phyloP scores from a whole-genome alignment of 139 green algal species.

The Dunaliella sp. region DNA sequence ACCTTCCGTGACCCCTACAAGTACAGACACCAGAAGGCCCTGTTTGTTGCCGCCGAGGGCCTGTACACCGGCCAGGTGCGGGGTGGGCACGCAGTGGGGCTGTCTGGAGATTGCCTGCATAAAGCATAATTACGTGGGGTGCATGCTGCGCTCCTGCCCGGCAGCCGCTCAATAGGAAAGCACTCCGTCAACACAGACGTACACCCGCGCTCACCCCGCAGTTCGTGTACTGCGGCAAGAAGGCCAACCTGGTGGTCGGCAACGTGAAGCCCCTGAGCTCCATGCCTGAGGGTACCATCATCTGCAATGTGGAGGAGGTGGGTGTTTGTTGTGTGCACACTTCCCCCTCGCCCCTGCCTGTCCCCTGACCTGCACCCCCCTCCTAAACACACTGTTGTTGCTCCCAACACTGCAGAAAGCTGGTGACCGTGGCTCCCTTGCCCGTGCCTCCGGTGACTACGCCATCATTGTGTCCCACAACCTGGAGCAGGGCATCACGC shows the following conservation, averaged over 20 bases:
- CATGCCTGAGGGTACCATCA: slow-evolving; percentile 98
- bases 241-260: slow-evolving; percentile 91
- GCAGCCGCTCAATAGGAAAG: no score
- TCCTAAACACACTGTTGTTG: no score
- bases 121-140: no score
- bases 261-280: slow-evolving; percentile 95
- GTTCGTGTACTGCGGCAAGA: slow-evolving; percentile 98
- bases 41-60: slow-evolving; percentile 96
- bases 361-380: no score
- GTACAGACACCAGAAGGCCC: slow-evolving; percentile 94
- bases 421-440: slow-evolving; percentile 90
- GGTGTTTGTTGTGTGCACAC: no score
- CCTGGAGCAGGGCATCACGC: slow-evolving; percentile 91
- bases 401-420: slow-evolving; percentile 69
- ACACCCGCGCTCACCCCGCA: slow-evolving; percentile 44
- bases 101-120: no score
- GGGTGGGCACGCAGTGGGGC: no score
- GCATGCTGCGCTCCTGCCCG: no score
- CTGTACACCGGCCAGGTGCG: slow-evolving; percentile 92
- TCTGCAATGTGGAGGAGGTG: slow-evolving; percentile 98
- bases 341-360: no score
- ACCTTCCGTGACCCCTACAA: slow-evolving; percentile 91
- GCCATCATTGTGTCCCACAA: slow-evolving; percentile 98
- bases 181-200: no score
- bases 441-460: slow-evolving; percentile 95